Evolutionary conservation across 2,329 filamentous ascomycete species (phyloP).

Genomic region (Penicillium thymicola): DNA sequence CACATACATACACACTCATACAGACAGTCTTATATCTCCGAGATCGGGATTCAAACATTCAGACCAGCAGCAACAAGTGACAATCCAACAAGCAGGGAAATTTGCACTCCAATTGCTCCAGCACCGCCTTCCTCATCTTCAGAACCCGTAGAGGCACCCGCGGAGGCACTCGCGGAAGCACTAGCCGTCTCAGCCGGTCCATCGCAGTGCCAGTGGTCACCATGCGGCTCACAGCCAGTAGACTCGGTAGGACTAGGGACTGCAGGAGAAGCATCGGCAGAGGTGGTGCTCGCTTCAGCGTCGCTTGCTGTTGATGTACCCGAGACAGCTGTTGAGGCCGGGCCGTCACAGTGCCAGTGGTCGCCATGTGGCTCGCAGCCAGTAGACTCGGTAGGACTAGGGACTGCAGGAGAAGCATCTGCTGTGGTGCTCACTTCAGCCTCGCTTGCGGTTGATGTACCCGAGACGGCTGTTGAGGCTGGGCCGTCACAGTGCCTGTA

Average conservation of each 20-base stretch:
- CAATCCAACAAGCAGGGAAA: background rate
- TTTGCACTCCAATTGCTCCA: background rate
- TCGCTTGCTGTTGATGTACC: background rate
- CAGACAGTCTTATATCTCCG: background rate
- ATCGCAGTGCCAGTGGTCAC: conserved; percentile 26
- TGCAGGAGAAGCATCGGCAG: conserved; percentile 1
- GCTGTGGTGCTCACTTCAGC: background rate
- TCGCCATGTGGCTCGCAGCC: conserved; percentile 22
- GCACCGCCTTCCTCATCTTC: background rate
- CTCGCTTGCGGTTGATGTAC: no score
- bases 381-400: conserved; percentile 22
- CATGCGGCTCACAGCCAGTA: conserved; percentile 18
- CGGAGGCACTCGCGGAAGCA: background rate
- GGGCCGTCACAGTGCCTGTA: conserved; percentile 33
- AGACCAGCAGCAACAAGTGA: background rate
- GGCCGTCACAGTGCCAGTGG: conserved; percentile 25
- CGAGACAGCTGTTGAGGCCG: background rate
- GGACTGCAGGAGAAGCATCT: conserved; percentile 6
- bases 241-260: conserved; percentile 24
- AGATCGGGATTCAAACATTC: background rate
- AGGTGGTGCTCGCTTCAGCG: background rate
- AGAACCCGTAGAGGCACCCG: background rate
- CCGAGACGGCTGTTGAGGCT: conserved; percentile 7
- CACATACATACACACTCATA: background rate
- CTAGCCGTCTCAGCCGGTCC: conserved; percentile 10